Base-by-base conservation (phyloP, 2,329 filamentous ascomycete genomes). In the Aureobasidium sp. region DNA sequence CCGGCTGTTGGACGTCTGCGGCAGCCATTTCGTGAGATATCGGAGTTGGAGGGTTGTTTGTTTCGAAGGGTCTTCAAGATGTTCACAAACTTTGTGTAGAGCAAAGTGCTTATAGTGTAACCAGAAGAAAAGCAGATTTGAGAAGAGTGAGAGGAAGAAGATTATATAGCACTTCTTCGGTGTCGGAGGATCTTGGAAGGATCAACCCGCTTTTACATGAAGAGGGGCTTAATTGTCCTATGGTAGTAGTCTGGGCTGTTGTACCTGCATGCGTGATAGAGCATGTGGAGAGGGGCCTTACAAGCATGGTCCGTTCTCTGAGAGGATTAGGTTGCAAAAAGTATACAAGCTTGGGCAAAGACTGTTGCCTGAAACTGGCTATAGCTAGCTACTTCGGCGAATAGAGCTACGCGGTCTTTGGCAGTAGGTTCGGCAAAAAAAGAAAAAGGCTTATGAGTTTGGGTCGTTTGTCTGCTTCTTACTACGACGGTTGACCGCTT, bases 1-100 rank as follows among this genome's bases (percentile, higher is more conserved):
- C 50, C 24, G 60, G 54, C 30, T 59, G 53, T 34, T 57, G 50
- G 32, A 62, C 61, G 39, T 63, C 64, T 16, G 60, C 62, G 25
- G 62, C 54, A 29, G 62, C 60, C 62, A 67, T 67, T 10, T 17
- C 11, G 11, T 14, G 14, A 8, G 21, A 27, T 8, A 12, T 27
- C 7, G 45, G 11, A 11, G 11, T 14, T 32, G 38, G 11, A 11
- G 14, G 4, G 22, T 27, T 10, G 27, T 24, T 21, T 21, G 7
- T 22, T 22, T 22, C 25, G 21, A 25, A 24, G 14, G 19, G 38
- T 14, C 17, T 11, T 25, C 16, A 44, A 21, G 16, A 29, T 14
- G 25, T n/a, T 14, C 14, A 10, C 16, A 14, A 22, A 35, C 5
- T 6, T 34, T 35, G 16, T 21, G 34, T 24, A 22, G 19, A 25